Evolutionary conservation across 306 rosid genomes (phyloP), one percentile per base, ranked within the genome.

Genomic region (Boehmeria nivea): DNA sequence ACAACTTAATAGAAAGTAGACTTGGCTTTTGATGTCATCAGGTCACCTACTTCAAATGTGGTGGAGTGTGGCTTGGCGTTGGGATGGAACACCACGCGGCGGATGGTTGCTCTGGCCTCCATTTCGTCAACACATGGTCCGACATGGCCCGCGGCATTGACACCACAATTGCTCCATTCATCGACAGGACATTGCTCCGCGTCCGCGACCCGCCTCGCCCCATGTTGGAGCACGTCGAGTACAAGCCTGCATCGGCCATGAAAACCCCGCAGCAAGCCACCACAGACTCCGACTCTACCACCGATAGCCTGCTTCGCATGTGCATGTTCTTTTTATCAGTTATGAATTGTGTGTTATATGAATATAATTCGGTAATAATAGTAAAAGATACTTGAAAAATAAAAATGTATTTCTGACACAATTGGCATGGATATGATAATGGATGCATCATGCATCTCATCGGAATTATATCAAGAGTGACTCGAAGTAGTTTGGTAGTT

Each of bases 1-100:
- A n/a, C n/a, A n/a, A n/a, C n/a, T n/a, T n/a, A n/a, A n/a, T n/a
- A n/a, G n/a, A n/a, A n/a, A n/a, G n/a, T n/a, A n/a, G n/a, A n/a
- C n/a, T n/a, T n/a, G n/a, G n/a, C n/a, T n/a, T n/a, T n/a, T n/a
- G n/a, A 5, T 40, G 14, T 38, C 16, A 10, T 51, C 51, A 89
- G 95, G 85, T 89, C 51, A 89, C 97, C 3, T 39, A 69, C 64
- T 89, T 89, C 55, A 83, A 83, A 75, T 89, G 97, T 66, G 97
- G 95, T 6, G 97, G 97, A 7, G 89, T 79, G 0, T 80, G 89
- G 4, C 82, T 89, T 7, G 93, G 97, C 11, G 93, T 85, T 21
- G 95, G 93, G 8, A 74, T 85, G 85, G 85, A 83, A 33, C 97
- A 88, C 65, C 81, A 75, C 17, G 83, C 14, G 11, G 95, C 91